Percentiles rank a stretch among this genome's conserved stretches.
Evolutionary conservation across 2,329 filamentous ascomycete genomes (phyloP).

Genomic region (Botrytis tulipae): DNA sequence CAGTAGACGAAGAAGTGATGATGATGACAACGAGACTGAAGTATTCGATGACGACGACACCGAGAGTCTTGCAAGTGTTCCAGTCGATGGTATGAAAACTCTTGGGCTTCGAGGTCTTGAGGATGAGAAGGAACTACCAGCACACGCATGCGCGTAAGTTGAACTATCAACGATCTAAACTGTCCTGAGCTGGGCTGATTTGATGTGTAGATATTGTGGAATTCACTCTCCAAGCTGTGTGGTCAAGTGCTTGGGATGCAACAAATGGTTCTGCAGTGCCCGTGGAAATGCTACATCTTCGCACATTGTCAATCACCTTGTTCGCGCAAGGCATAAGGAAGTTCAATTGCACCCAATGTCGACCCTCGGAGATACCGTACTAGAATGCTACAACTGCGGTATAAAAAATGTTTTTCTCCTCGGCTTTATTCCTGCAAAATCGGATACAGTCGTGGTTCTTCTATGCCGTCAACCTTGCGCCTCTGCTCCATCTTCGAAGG

Average conservation of each 20-base stretch:
- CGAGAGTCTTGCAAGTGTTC: conserved; percentile 74
- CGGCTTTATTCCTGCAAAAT: conserved; percentile 97
- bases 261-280: conserved; percentile 98
- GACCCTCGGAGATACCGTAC: conserved; percentile 87
- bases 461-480: conserved; percentile 96
- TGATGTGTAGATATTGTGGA: conserved; percentile 73
- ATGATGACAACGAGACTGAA: conserved; percentile 88
- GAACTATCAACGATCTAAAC: conserved; percentile 14
- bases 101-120: conserved; percentile 60
- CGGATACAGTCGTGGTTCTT: conserved; percentile 94
- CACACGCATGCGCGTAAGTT: conserved; percentile 92
- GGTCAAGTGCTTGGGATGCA: conserved; percentile 92
- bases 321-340: conserved; percentile 96
- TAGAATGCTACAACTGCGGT: conserved; percentile 99
- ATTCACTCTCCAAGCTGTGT: conserved; percentile 95
- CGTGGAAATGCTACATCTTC: conserved; percentile 95
- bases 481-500: conserved; percentile 90
- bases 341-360: conserved; percentile 94
- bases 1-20: conserved; percentile 66
- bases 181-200: conserved; percentile 31
- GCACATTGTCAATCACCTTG: conserved; percentile 97
- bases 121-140: conserved; percentile 86
- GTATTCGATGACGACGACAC: conserved; percentile 76
- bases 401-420: conserved; percentile 99
- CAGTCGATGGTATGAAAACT: conserved; percentile 72